Conservation (phyloP, 257 asterid species). For the Plantago major region DNA sequence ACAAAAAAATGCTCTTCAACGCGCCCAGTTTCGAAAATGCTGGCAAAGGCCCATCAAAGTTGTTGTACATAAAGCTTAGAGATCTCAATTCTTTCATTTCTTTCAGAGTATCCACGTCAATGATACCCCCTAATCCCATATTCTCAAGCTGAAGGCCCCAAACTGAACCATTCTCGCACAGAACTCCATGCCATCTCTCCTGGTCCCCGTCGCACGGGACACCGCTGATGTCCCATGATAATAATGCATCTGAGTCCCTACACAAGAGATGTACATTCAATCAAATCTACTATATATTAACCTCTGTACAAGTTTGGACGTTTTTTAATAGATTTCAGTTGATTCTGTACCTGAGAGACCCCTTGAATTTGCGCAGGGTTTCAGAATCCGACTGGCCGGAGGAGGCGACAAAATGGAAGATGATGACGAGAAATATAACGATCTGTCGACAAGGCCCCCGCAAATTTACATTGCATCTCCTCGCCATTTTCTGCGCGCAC, state of each 20-base stretch:
- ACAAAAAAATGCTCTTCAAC: conserved; percentile 44
- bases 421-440: background rate
- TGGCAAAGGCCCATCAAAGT: conserved; percentile 59
- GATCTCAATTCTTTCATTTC: conserved; percentile 39
- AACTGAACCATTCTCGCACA: conserved; percentile 45
- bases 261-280: conserved; percentile 5
- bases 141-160: conserved; percentile 63
- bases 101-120: conserved; percentile 52
- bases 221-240: conserved; percentile 29
- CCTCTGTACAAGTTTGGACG: background rate
- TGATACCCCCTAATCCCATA: conserved; percentile 55
- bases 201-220: conserved; percentile 34
- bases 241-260: conserved; percentile 20
- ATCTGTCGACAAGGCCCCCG: background rate
- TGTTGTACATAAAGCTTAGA: conserved; percentile 54
- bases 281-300: background rate
- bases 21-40: conserved; percentile 28
- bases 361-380: conserved; percentile 36
- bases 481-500: conserved; percentile 16
- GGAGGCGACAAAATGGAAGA: conserved; percentile 10
- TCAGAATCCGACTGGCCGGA: conserved; percentile 28
- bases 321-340: background rate
- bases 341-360: conserved; percentile 27
- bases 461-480: background rate
- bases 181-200: conserved; percentile 38